Conservation (phyloP, 257 asterid genomes). For the Gentiana macrophylla region DNA sequence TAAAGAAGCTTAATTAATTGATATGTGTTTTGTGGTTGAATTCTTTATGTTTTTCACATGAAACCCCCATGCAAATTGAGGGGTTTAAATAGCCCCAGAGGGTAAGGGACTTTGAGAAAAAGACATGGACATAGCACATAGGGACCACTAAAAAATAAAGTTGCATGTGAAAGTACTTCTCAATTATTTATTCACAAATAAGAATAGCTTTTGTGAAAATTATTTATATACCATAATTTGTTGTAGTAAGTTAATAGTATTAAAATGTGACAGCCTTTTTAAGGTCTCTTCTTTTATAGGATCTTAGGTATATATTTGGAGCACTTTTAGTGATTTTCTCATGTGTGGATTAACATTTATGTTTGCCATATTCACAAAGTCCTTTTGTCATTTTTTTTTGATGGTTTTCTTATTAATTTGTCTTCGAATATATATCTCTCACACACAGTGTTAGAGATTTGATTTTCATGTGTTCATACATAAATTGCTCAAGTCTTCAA, state of each 20-base stretch:
- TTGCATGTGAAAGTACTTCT: background rate
- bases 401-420: too few species aligned
- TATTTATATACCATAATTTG: background rate
- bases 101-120: background rate
- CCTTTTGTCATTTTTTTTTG: background rate
- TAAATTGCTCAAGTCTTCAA: background rate
- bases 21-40: background rate
- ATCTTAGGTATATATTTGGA: background rate
- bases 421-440: too few species aligned
- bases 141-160: conserved; percentile 5
- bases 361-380: background rate
- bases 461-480: background rate
- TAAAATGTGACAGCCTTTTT: background rate
- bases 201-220: too few species aligned
- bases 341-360: background rate
- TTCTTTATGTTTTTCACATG: background rate
- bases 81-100: conserved; percentile 1
- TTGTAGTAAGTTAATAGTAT: too few species aligned
- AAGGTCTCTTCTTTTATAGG: background rate
- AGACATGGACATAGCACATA: background rate
- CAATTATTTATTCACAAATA: background rate
- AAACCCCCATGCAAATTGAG: background rate
- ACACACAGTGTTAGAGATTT: background rate
- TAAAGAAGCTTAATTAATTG: background rate
- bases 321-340: background rate